These are phyloP conservation scores for Monosporascus sp. DNA, from an alignment of 2,329 filamentous ascomycete species.

Conservation along the genomic window DNA sequence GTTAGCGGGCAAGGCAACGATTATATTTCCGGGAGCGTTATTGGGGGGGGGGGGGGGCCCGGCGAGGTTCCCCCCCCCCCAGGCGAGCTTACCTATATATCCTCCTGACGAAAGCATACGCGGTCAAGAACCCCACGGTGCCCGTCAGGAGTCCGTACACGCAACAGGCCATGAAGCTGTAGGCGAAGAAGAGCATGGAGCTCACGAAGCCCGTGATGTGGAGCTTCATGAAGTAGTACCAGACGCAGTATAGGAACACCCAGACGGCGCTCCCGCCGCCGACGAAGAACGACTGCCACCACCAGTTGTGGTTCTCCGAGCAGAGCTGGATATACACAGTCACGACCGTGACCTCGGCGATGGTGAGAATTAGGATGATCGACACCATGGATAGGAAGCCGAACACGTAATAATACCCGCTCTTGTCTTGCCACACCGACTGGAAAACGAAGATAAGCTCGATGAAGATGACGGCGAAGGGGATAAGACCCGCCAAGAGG, in stretches of 20 bases:
- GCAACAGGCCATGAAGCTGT: slow-evolving; percentile 74
- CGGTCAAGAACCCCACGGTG: slow-evolving; percentile 77
- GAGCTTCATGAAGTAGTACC: slow-evolving; percentile 77
- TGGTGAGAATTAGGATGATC: slow-evolving; percentile 65
- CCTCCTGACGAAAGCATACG: slow-evolving; percentile 76
- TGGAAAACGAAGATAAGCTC: slow-evolving; percentile 84
- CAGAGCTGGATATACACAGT: slow-evolving; percentile 79
- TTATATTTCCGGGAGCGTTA: no score
- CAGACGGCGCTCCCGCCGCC: slow-evolving; percentile 72
- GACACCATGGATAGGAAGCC: slow-evolving; percentile 75
- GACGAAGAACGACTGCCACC: slow-evolving; percentile 82
- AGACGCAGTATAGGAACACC: slow-evolving; percentile 78
- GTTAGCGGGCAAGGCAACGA: neutral
- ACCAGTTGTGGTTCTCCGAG: slow-evolving; percentile 84
- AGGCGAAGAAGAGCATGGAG: slow-evolving; percentile 77
- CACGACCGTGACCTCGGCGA: slow-evolving; percentile 79
- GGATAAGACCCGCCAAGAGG: slow-evolving; percentile 69
- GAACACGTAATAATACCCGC: slow-evolving; percentile 87
- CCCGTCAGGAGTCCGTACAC: slow-evolving; percentile 78
- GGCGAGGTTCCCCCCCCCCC: no score
- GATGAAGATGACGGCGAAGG: slow-evolving; percentile 84
- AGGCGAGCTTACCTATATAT: slow-evolving; percentile 65
- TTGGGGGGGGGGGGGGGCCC: no score
- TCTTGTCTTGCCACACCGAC: slow-evolving; percentile 85
- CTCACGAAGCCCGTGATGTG: slow-evolving; percentile 77